Base-by-base conservation (phyloP, 176 grass and related monocot genomes). In the Typha latifolia region DNA sequence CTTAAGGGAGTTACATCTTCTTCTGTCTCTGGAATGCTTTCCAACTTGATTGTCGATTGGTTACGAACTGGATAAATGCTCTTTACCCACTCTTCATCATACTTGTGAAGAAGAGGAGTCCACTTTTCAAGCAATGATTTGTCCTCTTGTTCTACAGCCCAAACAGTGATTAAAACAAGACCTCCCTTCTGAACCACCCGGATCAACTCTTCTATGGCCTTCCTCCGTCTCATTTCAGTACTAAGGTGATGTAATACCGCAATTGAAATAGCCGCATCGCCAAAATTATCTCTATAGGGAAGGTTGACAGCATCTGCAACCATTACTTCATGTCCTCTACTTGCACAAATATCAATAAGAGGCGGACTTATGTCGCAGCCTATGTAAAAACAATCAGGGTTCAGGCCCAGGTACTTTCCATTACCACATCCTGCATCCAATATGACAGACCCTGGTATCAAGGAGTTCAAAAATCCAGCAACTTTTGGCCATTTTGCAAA, bases 401-500 rank as follows among this genome's bases (percentile, higher is more conserved):
- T 90, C 57, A 97, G 72, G 32, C 93, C 89, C 27, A 97, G 57
- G 49, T 97, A 97, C 64, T 97, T 97, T 48, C 93, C 88, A 12
- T 92, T 97, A 64, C 93, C 93, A n/a, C 93, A 97, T 32, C 93
- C 93, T 10, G 85, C 93, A 75, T 97, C 93, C 27, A 97, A 67
- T 62, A 97, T 69, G 50, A 92, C 31, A 0, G 93, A 97, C 23
- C 85, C 89, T 18, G 81, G 63, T 26, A 12, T 80, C 61, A 92
- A 66, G 14, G 83, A 92, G 72, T 92, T 81, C 63, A 97, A 82
- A 70, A 97, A 92, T 34, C 64, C 75, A 3, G 83, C 85, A 51
- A 92, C 93, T 85, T 92, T 97, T 12, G 93, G 93, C 93, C 94
- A 97, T 70, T 92, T 97, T 13, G 94, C 89, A 69, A 97, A 97